Evolutionary conservation across 106 monocot genomes (phyloP), one percentile per base, ranked within the genome.

Genomic region (Allium cepa): DNA sequence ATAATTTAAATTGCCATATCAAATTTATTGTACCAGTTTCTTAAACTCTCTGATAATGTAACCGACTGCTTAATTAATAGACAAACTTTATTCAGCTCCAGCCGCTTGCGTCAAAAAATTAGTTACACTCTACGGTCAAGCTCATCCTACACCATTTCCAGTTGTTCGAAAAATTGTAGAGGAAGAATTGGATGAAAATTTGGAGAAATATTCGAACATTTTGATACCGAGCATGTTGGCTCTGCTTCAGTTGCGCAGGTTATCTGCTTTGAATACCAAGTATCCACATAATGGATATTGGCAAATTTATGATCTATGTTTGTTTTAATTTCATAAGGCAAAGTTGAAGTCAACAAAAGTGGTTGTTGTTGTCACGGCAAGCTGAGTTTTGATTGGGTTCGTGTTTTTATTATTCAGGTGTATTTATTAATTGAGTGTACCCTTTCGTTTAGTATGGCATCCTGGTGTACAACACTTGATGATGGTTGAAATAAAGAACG

Each of bases 161-260:
- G 86, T 87, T 14, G 87, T 97, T 55, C 71, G 73, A 50, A 45
- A 75, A 50, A 78, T 79, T 57, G 9, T 97, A 50, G 96, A 97
- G 79, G 71, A 79, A 52, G 88, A 97, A 67, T 79, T 92, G 50
- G 88, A 88, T 14, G 61, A 86, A 75, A 80, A 59, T 81, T 97
- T 65, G 69, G 64, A 64, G 78, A 82, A 16, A 71, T 92, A 11
- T 97, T 97, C 72, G 92, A 92, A 71, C 73, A 48, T 46, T 97
- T 97, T 75, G 96, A 97, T 75, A 68, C 61, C 64, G 69, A 80
- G 50, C 96, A 91, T 59, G 72, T 97, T 79, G 96, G 96, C 63
- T 97, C 92, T 72, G 96, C 96, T 73, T 97, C 96, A 64, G 92
- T 97, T 81, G 96, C 96, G 62, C 92, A 97, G 88, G 96, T 97